A percentile compares a stretch with the other conserved stretches of the same genome.
phyloP scores from a whole-genome alignment of 139 green algal species.

The Coelastrella sp. region DNA sequence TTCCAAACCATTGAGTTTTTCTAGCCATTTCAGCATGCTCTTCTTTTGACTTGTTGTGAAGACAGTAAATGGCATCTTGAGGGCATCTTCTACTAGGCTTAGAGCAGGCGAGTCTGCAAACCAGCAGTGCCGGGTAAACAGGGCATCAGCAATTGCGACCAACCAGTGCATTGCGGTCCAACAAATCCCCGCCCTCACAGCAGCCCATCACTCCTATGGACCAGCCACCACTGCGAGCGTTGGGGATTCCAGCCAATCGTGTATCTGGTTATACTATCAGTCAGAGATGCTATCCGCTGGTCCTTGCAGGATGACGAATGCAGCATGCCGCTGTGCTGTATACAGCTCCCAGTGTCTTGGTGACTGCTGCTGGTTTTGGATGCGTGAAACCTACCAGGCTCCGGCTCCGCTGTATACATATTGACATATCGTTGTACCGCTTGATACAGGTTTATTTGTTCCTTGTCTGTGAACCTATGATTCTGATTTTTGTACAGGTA shows the following conservation, averaged over 20 bases:
- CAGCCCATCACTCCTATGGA: too few relatives aligned
- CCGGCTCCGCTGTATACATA: constrained; percentile 2
- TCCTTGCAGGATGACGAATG: too few relatives aligned
- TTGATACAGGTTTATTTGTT: constrained; percentile 39
- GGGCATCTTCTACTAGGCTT: constrained; percentile 26
- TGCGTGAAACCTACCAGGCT: not conserved
- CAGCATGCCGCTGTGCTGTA: too few relatives aligned
- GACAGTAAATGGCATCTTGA: constrained; percentile 49
- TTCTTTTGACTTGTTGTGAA: constrained; percentile 48
- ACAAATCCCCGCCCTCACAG: too few relatives aligned
- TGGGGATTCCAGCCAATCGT: too few relatives aligned
- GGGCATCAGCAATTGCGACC: too few relatives aligned
- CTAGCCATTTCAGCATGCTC: constrained; percentile 41
- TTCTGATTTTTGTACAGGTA: constrained; percentile 44
- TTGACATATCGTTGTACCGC: constrained; percentile 36
- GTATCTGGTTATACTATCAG: too few relatives aligned
- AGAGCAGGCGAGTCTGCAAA: constrained; percentile 28
- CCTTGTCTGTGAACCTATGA: constrained; percentile 19
- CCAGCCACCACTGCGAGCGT: too few relatives aligned
- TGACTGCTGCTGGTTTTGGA: not conserved
- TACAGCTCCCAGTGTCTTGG: not conserved
- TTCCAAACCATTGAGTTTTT: constrained; percentile 38
- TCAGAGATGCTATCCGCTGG: too few relatives aligned
- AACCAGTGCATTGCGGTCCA: too few relatives aligned
- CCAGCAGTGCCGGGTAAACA: too few relatives aligned